Conservation (phyloP, 345 rosid species). For the Murraya koenigii region DNA sequence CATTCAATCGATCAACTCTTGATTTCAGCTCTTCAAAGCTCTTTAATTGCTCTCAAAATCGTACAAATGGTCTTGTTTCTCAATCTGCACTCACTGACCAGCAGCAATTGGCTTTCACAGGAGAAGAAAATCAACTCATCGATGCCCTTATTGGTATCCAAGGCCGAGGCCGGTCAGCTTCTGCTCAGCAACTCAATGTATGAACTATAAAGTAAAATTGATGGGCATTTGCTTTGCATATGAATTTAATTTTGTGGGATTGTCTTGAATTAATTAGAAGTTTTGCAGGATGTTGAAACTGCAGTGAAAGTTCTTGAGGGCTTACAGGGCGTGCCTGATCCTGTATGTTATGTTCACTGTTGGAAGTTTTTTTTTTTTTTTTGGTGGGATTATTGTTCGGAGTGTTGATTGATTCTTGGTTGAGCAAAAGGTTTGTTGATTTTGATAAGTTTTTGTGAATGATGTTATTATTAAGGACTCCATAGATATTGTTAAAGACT, state of each 20-base stretch:
- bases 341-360: conserved; percentile 40
- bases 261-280: background rate
- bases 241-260: background rate
- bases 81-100: conserved; percentile 31
- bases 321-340: conserved; percentile 60
- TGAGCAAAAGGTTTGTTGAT: no score
- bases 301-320: conserved; percentile 78
- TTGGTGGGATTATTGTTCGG: background rate
- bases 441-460: background rate
- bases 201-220: background rate
- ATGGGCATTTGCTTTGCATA: background rate
- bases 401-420: no score
- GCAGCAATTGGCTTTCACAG: conserved; percentile 42
- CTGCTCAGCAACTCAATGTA: conserved; percentile 76
- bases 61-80: conserved; percentile 1
- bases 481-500: no score
- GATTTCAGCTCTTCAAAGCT: conserved; percentile 9
- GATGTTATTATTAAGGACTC: background rate
- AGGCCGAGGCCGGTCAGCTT: conserved; percentile 87
- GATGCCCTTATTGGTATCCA: conserved; percentile 90
- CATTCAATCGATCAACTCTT: background rate
- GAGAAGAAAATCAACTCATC: conserved; percentile 66
- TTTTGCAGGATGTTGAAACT: conserved; percentile 62
- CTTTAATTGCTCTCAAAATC: background rate
- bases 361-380: background rate